These are phyloP conservation scores for Podila verticillata DNA, from an alignment of 192 early-diverging fungal species.

Conservation along the genomic window DNA sequence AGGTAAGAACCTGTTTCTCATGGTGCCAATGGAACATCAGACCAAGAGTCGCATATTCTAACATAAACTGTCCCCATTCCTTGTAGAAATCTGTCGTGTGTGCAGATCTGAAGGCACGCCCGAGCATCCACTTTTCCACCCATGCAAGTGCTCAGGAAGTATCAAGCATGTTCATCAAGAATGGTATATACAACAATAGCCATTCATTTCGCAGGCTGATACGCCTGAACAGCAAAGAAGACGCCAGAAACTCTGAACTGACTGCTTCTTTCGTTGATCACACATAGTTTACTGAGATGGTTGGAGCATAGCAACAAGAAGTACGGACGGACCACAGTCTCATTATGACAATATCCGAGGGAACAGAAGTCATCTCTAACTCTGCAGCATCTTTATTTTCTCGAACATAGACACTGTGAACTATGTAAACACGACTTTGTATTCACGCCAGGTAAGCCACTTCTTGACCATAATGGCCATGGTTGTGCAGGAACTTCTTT, in stretches of 20 bases:
- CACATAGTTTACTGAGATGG: slow-evolving; percentile 81
- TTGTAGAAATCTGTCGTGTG: slow-evolving; percentile 79
- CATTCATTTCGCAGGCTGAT: background rate
- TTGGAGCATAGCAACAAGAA: slow-evolving; percentile 83
- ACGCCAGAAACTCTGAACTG: too few relatives aligned
- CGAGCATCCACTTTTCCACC: slow-evolving; percentile 89
- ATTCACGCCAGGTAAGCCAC: slow-evolving; percentile 81
- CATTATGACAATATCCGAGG: too few relatives aligned
- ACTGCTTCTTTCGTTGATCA: background rate
- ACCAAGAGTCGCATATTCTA: background rate
- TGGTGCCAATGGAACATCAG: background rate
- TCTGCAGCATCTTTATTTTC: background rate
- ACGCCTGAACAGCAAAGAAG: too few relatives aligned
- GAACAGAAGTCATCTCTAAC: too few relatives aligned
- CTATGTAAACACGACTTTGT: slow-evolving; percentile 87
- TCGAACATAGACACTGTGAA: slow-evolving; percentile 77
- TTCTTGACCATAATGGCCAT: background rate
- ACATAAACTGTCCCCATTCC: background rate
- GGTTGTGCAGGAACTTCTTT: background rate
- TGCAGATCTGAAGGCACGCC: slow-evolving; percentile 80
- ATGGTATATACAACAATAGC: slow-evolving; percentile 62
- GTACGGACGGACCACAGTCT: slow-evolving; percentile 26
- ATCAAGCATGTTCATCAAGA: slow-evolving; percentile 94
- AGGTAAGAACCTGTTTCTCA: background rate
- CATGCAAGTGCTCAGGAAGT: slow-evolving; percentile 96